A percentile compares a stretch with the other conserved stretches of the same genome.
Evolutionary conservation across 768 basidiomycete genomes (phyloP).

Genomic region (Tylopilus plumbeoviolaceoides): DNA sequence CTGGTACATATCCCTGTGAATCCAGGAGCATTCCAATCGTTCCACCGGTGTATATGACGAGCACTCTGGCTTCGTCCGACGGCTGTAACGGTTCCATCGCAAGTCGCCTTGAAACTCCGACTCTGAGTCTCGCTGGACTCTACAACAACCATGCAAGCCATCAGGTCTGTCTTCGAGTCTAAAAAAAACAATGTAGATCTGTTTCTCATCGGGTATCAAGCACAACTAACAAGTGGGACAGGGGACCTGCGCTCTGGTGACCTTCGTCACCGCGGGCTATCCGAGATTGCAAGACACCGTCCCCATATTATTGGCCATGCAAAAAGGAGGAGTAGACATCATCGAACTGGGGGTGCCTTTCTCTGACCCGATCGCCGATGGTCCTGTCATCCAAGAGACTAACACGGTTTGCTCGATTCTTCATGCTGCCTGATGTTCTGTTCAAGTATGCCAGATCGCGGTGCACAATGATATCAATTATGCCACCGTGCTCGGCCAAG

Average conservation of each 20-base stretch:
- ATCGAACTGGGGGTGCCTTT: constrained; percentile 82
- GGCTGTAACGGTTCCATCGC: constrained; percentile 48
- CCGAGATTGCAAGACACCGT: constrained; percentile 79
- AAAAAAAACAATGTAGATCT: constrained; percentile 19
- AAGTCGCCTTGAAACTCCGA: constrained; percentile 5
- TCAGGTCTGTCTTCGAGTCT: constrained; percentile 25
- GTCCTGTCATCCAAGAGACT: constrained; percentile 86
- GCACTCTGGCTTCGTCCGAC: constrained; percentile 72
- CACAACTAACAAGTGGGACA: constrained; percentile 9
- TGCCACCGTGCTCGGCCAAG: constrained; percentile 62
- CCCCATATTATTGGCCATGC: constrained; percentile 85
- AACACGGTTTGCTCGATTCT: constrained; percentile 57
- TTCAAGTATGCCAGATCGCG: constrained; percentile 58
- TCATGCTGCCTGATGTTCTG: neutral
- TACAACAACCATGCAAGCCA: constrained; percentile 23
- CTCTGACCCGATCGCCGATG: constrained; percentile 95
- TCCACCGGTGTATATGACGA: constrained; percentile 86
- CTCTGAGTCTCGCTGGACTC: neutral
- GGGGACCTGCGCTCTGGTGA: constrained; percentile 59
- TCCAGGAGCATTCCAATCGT: constrained; percentile 88
- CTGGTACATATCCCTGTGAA: constrained; percentile 74
- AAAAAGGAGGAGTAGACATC: constrained; percentile 88
- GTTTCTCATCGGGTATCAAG: neutral
- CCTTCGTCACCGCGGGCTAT: constrained; percentile 94
- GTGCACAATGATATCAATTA: constrained; percentile 80